Conservation (phyloP, 768 basidiomycete species). For the Asterophora lycoperdoides region DNA sequence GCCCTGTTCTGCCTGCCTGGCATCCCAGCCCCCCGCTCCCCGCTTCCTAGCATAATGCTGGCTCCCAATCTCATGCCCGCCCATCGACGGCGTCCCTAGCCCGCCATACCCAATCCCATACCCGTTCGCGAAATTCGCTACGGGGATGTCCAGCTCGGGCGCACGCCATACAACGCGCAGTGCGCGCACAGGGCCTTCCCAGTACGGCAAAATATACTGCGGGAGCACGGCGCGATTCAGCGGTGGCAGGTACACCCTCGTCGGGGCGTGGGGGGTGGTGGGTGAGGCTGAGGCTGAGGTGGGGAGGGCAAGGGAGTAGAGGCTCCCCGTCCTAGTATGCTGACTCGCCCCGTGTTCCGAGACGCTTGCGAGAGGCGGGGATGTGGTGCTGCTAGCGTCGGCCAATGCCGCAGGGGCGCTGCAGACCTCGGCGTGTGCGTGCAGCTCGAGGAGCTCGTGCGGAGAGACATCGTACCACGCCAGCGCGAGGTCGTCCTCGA, state of each 20-base stretch:
- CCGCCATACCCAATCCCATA: conserved; percentile 10
- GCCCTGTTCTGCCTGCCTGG: neutral
- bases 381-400: neutral
- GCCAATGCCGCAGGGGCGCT: neutral
- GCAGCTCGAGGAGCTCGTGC: conserved; percentile 69
- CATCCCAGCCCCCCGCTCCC: neutral
- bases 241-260: conserved; percentile 2
- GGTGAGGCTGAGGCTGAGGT: conserved; percentile 25
- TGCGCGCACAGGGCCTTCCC: conserved; percentile 49
- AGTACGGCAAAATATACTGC: conserved; percentile 53
- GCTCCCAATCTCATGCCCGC: neutral
- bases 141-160: conserved; percentile 1
- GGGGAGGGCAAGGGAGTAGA: conserved; percentile 10
- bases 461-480: conserved; percentile 58
- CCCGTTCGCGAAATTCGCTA: conserved; percentile 11
- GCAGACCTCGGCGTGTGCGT: conserved; percentile 25
- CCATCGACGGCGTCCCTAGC: neutral
- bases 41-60: neutral
- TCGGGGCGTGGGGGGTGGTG: neutral
- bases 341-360: conserved; percentile 1
- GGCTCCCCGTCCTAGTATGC: conserved; percentile 7
- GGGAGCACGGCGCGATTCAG: conserved; percentile 30
- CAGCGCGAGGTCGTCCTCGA: conserved; percentile 59
- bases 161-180: conserved; percentile 41
- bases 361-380: neutral